These are phyloP conservation scores for Phytophthora sansomeana DNA, from an alignment of 352 stramenopile species.

Conservation along the genomic window DNA sequence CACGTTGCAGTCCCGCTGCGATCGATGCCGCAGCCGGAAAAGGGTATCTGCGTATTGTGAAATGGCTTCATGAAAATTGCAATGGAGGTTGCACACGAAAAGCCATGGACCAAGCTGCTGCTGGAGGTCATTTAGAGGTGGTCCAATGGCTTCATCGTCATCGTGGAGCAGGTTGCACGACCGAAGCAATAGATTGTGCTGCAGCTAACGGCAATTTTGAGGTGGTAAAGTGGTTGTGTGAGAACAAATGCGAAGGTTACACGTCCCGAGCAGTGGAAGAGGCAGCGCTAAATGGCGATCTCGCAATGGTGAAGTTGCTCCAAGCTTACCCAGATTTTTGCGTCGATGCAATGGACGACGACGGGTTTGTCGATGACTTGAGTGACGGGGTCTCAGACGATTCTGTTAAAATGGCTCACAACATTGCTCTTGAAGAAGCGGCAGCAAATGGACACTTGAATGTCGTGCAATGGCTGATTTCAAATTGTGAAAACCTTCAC, in stretches of 20 bases:
- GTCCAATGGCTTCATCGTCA: not conserved
- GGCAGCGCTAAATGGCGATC: not conserved
- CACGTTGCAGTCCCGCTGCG: not conserved
- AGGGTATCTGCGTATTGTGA: not conserved
- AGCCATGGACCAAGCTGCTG: not conserved
- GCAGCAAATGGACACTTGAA: not conserved
- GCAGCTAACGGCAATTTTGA: not conserved
- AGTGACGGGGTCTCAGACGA: not conserved
- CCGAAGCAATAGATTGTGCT: not conserved
- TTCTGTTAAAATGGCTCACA: not conserved
- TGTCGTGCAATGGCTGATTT: not conserved
- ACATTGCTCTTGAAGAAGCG: not conserved
- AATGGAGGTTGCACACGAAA: not conserved
- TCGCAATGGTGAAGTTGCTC: not conserved
- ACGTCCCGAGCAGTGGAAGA: not conserved
- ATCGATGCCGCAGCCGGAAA: slow-evolving; percentile 7
- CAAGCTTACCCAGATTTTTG: not conserved
- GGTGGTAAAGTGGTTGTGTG: not conserved
- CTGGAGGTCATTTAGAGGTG: not conserved
- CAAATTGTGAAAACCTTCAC: not conserved
- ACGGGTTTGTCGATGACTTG: not conserved
- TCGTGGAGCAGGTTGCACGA: not conserved
- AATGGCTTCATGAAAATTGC: slow-evolving; percentile 10
- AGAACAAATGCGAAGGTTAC: not conserved
- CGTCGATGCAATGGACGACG: not conserved